These are phyloP conservation scores for Crataegus laevigata DNA, from an alignment of 306 rosid species.

Conservation along the genomic window DNA sequence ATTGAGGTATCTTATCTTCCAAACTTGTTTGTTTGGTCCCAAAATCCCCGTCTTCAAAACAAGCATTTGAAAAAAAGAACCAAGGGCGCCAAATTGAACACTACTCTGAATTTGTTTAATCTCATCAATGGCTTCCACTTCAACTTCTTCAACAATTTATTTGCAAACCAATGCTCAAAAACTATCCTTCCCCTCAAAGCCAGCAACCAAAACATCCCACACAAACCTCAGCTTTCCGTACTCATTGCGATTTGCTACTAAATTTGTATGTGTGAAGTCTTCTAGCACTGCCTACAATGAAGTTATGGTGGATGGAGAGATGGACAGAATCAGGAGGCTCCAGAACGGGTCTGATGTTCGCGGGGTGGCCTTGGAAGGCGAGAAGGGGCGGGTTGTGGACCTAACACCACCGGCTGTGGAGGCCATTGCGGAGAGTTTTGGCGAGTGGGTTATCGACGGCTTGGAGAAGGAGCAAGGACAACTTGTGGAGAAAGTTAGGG, in stretches of 20 bases:
- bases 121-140: slow-evolving; percentile 41
- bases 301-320: slow-evolving; percentile 66
- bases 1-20: slow-evolving; percentile 32
- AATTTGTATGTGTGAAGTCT: slow-evolving; percentile 17
- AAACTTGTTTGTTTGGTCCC: slow-evolving; percentile 16
- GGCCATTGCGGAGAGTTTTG: slow-evolving; percentile 82
- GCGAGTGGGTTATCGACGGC: slow-evolving; percentile 65
- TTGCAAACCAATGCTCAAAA: slow-evolving; percentile 19
- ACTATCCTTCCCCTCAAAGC: slow-evolving; percentile 18
- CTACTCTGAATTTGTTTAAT: not conserved
- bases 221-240: slow-evolving; percentile 26
- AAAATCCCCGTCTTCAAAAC: not conserved
- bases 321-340: slow-evolving; percentile 70
- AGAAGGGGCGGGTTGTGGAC: slow-evolving; percentile 64
- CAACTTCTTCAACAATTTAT: slow-evolving; percentile 32
- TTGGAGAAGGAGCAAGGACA: slow-evolving; percentile 36
- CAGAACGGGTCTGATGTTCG: slow-evolving; percentile 93
- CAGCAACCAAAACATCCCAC: slow-evolving; percentile 12
- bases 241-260: slow-evolving; percentile 14
- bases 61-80: slow-evolving; percentile 26
- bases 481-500: slow-evolving; percentile 38
- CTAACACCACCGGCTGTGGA: slow-evolving; percentile 70
- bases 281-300: slow-evolving; percentile 41
- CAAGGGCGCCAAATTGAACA: slow-evolving; percentile 33
- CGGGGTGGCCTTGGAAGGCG: slow-evolving; percentile 82